Evolutionary conservation across 495 filamentous ascomycete species (phyloP).

Genomic region (Talaromyces trachyspermus): DNA sequence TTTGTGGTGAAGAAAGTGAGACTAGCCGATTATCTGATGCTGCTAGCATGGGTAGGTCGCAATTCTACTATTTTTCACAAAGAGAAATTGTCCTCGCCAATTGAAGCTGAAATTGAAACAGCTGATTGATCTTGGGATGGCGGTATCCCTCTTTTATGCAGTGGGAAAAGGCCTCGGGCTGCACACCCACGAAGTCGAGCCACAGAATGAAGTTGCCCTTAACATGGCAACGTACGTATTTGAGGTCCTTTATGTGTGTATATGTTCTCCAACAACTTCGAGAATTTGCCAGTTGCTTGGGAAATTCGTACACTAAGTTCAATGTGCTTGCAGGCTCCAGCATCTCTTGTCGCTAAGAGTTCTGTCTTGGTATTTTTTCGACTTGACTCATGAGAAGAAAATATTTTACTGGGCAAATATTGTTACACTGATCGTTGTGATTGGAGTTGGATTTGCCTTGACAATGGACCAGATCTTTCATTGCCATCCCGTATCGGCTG

Average conservation of each 20-base stretch:
- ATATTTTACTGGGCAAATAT: constrained; percentile 64
- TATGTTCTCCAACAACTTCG: background rate
- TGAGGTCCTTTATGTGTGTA: constrained; percentile 68
- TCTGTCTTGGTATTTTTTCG: constrained; percentile 89
- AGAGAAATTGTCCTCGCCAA: too few species aligned
- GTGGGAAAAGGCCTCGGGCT: constrained; percentile 64
- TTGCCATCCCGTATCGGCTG: constrained; percentile 62
- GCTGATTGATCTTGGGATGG: constrained; percentile 67
- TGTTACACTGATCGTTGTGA: constrained; percentile 63
- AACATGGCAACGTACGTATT: constrained; percentile 71
- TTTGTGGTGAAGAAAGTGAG: constrained; percentile 1
- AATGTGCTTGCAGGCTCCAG: constrained; percentile 62
- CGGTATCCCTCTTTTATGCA: constrained; percentile 67
- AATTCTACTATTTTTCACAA: too few species aligned
- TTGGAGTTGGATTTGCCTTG: constrained; percentile 66
- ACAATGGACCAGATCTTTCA: constrained; percentile 84
- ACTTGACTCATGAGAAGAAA: constrained; percentile 65
- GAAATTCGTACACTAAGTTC: background rate
- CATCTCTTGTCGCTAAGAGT: constrained; percentile 67
- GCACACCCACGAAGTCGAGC: constrained; percentile 58
- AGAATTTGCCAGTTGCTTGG: too few species aligned
- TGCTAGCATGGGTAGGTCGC: constrained; percentile 67
- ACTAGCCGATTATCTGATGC: constrained; percentile 66
- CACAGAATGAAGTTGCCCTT: constrained; percentile 37
- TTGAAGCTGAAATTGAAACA: too few species aligned